phyloP scores from a whole-genome alignment of 352 stramenopile genomes.

The Pythium aquatile region DNA sequence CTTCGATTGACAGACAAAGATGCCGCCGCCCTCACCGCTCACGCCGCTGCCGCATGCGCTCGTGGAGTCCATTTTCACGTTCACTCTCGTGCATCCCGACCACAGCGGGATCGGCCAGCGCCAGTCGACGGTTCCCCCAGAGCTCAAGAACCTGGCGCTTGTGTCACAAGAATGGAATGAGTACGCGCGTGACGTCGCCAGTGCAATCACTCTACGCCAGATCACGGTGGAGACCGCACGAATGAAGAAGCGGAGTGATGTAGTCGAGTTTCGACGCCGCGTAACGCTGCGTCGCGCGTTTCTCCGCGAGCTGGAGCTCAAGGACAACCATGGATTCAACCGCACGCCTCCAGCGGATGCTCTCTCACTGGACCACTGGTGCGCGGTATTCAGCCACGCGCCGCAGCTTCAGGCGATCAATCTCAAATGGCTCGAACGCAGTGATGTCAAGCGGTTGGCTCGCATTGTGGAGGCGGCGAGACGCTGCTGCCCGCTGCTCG shows the following conservation, averaged over 20 bases:
- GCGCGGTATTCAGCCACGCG: constrained; percentile 7
- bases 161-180: constrained; percentile 15
- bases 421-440: constrained; percentile 1
- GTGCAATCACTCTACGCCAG: neutral
- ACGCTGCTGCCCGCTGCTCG: constrained; percentile 5
- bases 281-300: constrained; percentile 10
- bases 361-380: constrained; percentile 8
- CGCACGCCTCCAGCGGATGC: neutral
- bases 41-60: constrained; percentile 10
- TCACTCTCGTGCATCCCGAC: neutral
- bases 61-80: constrained; percentile 22
- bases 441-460: neutral
- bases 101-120: neutral
- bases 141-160: constrained; percentile 10
- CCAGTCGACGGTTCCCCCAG: neutral
- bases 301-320: constrained; percentile 13
- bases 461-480: constrained; percentile 5
- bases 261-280: constrained; percentile 6
- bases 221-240: constrained; percentile 1
- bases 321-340: constrained; percentile 3
- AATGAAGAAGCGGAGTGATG: neutral
- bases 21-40: constrained; percentile 1
- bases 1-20: neutral
- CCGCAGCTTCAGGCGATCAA: constrained; percentile 8
- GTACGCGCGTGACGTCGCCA: constrained; percentile 2